Percentiles rank a stretch among this genome's conserved stretches.
phyloP scores from a whole-genome alignment of 768 basidiomycete genomes.

The Asterophora parasitica region DNA sequence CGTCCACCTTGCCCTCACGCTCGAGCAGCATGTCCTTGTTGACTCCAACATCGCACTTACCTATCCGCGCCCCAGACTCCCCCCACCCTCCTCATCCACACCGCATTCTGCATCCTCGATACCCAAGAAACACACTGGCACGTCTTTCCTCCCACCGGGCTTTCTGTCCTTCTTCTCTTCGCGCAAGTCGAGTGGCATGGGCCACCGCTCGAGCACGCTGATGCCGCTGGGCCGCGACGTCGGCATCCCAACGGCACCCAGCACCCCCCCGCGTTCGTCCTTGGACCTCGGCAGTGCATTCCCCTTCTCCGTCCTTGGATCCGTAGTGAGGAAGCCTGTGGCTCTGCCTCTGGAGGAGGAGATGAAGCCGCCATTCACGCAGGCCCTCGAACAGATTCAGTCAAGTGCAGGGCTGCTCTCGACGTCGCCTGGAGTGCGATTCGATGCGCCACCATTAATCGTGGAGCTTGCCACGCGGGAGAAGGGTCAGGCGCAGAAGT shows the following conservation, averaged over 20 bases:
- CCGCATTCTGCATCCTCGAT: conserved; percentile 9
- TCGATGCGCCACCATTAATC: conserved; percentile 46
- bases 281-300: conserved; percentile 23
- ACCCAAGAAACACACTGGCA: conserved; percentile 23
- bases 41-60: conserved; percentile 46
- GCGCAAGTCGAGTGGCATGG: conserved; percentile 15
- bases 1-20: conserved; percentile 50
- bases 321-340: conserved; percentile 16
- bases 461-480: conserved; percentile 49
- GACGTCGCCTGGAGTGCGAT: conserved; percentile 45
- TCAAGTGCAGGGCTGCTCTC: conserved; percentile 39
- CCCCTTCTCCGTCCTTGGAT: conserved; percentile 6
- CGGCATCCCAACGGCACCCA: neutral
- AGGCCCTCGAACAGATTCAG: conserved; percentile 38
- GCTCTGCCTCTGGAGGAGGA: conserved; percentile 6
- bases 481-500: conserved; percentile 22
- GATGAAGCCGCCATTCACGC: conserved; percentile 29
- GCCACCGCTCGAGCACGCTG: conserved; percentile 19
- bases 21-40: conserved; percentile 55
- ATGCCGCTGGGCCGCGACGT: conserved; percentile 19
- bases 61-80: conserved; percentile 31
- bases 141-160: conserved; percentile 34
- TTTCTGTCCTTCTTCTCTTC: conserved; percentile 39
- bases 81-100: conserved; percentile 22
- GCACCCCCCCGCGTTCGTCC: conserved; percentile 18